phyloP scores from a whole-genome alignment of 2,329 filamentous ascomycete species.

The Stagonosporopsis vannaccii region DNA sequence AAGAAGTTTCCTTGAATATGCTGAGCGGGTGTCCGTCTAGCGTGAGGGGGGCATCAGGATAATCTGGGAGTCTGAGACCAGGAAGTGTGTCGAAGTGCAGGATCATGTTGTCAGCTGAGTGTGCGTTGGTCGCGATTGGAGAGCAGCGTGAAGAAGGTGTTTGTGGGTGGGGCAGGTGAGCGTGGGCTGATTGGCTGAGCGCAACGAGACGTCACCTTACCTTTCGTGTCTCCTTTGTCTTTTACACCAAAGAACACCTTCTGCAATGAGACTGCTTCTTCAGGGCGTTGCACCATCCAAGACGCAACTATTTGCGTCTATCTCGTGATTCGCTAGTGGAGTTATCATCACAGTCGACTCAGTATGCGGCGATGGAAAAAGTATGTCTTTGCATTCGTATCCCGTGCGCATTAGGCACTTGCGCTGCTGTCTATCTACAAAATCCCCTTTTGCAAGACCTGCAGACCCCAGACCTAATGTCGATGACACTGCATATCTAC shows the following conservation, averaged over 20 bases:
- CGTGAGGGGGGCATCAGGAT: not conserved
- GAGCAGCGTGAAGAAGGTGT: not conserved
- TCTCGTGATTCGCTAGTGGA: too few species aligned
- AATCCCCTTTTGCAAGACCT: too few species aligned
- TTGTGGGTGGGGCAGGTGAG: slow-evolving; percentile 3
- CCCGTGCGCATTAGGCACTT: slow-evolving; percentile 12
- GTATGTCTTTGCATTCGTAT: slow-evolving; percentile 9
- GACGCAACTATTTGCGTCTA: too few species aligned
- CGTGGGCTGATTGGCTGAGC: not conserved
- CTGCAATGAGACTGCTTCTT: too few species aligned
- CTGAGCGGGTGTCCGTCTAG: slow-evolving; percentile 9
- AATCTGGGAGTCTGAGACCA: slow-evolving; percentile 3
- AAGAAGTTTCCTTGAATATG: slow-evolving; percentile 12
- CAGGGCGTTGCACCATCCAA: too few species aligned
- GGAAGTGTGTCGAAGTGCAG: slow-evolving; percentile 1
- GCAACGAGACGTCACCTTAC: not conserved
- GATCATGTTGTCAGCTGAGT: not conserved
- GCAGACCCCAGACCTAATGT: too few species aligned
- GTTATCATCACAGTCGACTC: too few species aligned
- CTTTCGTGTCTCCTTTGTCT: not conserved
- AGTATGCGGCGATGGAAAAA: too few species aligned
- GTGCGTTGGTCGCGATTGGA: not conserved
- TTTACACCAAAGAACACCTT: not conserved
- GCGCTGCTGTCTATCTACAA: slow-evolving; percentile 9
- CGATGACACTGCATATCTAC: too few species aligned